Conservation (phyloP, 495 filamentous ascomycete species). For the Achaetomiella virescens region DNA sequence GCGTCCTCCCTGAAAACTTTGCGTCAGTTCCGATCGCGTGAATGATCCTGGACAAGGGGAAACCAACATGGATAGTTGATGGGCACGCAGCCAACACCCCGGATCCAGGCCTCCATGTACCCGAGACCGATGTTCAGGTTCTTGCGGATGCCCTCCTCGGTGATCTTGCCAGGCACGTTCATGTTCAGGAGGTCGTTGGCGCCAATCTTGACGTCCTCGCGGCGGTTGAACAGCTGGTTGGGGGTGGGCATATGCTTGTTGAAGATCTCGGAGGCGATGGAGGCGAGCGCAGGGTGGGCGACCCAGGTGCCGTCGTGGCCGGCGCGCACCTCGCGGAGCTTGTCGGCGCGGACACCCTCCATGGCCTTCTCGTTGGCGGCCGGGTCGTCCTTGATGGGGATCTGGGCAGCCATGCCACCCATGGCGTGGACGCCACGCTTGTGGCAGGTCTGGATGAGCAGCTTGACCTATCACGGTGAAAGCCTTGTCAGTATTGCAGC, state of each 20-base stretch:
- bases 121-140: slow-evolving; percentile 94
- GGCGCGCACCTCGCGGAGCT: slow-evolving; percentile 90
- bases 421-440: slow-evolving; percentile 93
- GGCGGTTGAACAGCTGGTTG: slow-evolving; percentile 88
- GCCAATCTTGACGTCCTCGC: slow-evolving; percentile 82
- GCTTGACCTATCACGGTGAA: slow-evolving; percentile 51
- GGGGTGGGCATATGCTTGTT: slow-evolving; percentile 99
- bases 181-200: slow-evolving; percentile 95
- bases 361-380: slow-evolving; percentile 90
- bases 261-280: slow-evolving; percentile 89
- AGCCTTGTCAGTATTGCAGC: background rate
- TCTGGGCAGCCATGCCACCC: slow-evolving; percentile 99
- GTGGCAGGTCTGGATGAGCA: slow-evolving; percentile 97
- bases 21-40: slow-evolving; percentile 7
- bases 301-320: slow-evolving; percentile 98
- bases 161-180: slow-evolving; percentile 90
- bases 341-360: slow-evolving; percentile 88
- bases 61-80: slow-evolving; percentile 90
- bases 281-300: slow-evolving; percentile 86
- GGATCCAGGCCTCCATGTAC: slow-evolving; percentile 99
- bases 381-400: slow-evolving; percentile 92
- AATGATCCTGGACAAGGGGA: background rate
- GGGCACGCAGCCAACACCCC: slow-evolving; percentile 90
- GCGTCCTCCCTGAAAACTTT: slow-evolving; percentile 69
- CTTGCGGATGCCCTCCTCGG: slow-evolving; percentile 94